Evolutionary conservation across 495 filamentous ascomycete genomes (phyloP), one percentile per base, ranked within the genome.

Genomic region (Lepidopterella palustris): DNA sequence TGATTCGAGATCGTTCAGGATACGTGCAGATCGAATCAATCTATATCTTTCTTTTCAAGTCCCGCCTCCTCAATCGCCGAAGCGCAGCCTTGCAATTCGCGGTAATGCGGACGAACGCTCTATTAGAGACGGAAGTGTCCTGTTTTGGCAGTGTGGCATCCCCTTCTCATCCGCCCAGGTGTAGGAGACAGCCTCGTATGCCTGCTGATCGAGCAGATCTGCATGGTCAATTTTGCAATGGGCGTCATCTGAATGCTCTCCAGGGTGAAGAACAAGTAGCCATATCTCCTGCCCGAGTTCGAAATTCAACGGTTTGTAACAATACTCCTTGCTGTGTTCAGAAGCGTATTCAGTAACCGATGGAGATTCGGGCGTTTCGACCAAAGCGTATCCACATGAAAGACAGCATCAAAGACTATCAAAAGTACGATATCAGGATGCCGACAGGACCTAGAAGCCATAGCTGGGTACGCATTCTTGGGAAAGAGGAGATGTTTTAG

Each of bases 21-120:
- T n/a, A n/a, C n/a, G n/a, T n/a, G 57, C 67, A 66, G 8, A 66
- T 50, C 10, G 66, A 59, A 40, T 69, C 67, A 8, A 62, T 59
- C 66, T 63, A 69, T 9, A 69, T 23, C 35, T 56, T 20, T 55
- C 47, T 24, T 50, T 27, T 50, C 2, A 24, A 6, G 25, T 32
- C 29, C 23, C 10, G 48, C 15, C 1, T 21, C 13, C 58, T 45
- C 11, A 61, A 6, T 9, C 40, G 32, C 10, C 40, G 10, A 29
- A 61, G 51, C 29, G 52, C 58, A 18, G 50, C 52, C 3, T 61
- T 51, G 39, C 58, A 61, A 39, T 47, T 55, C 39, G 5, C 27
- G 5, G 58, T 55, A n/a, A 61, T 35, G 20, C 18, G 8, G 6
- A 47, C 13, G 9, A 55, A 10, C 9, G 24, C 18, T 2, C 45